Base-by-base conservation (phyloP, 176 grass and related monocot species). In the Zoysia japonica region DNA sequence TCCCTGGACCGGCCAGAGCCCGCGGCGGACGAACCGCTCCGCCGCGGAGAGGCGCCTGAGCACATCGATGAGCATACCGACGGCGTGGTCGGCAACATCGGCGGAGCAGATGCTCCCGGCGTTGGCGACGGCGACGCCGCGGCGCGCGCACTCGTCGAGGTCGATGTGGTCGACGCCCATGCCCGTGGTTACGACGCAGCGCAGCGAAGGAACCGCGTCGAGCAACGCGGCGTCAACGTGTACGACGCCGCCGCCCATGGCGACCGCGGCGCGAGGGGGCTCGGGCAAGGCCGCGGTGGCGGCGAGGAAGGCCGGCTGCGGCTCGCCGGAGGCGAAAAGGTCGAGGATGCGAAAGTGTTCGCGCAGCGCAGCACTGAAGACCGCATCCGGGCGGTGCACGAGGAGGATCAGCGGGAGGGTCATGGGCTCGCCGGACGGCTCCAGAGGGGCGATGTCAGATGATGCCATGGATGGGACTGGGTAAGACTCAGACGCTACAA, bases 161-260 rank as follows among this genome's bases (percentile, higher is more conserved):
- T 89, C 74, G 46, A 95, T 85, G 70, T 87, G 78, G 78, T 91
- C 87, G 1, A 91, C 17, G 4, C 87, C 89, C 37, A 74, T 35
- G 14, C 46, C 83, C 55, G 81, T 83, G 59, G 12, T 62, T 63
- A 95, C 11, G 28, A 92, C 11, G 69, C 68, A 88, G 62, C 78
- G 51, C 39, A 95, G 14, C n/a, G 83, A 78, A 0, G 87, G 87
- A 3, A 73, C 56, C 9, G 70, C 61, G 64, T 80, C 64, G 1
- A 91, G 55, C 65, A 87, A 56, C 16, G 17, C 47, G 2, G 51
- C 6, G 60, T 87, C 74, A 3, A 84, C 75, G 5, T 16, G 55
- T 41, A 72, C 4, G 11, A 2, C 1, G 42, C 71, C 16, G 65
- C 52, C 69, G 5, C 39, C 54, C 20, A 65, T 5, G 36, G 92